Percentiles rank a stretch among this genome's conserved stretches.
These are phyloP conservation scores for Leucocoprinus leucothites DNA, from an alignment of 768 basidiomycete species.

Conservation along the genomic window DNA sequence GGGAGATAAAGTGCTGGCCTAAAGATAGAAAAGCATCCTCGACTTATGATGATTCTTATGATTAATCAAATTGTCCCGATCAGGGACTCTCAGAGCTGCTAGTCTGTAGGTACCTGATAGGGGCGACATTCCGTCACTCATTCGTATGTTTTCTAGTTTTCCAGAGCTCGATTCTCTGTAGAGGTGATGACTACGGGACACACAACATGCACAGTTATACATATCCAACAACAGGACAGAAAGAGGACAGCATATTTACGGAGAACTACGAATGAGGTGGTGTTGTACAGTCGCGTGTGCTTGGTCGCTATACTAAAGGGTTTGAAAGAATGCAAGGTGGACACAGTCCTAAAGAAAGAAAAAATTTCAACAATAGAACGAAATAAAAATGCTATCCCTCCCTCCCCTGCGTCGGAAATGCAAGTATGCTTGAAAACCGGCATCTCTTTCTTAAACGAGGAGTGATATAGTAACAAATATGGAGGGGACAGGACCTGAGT, in stretches of 20 bases:
- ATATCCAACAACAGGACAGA: constrained; percentile 3
- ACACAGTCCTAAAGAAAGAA: constrained; percentile 7
- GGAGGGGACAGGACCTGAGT: constrained; percentile 15
- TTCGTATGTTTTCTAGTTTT: not conserved
- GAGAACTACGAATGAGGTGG: not conserved
- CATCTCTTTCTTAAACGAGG: not conserved
- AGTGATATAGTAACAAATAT: not conserved
- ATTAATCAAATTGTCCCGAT: too few relatives aligned
- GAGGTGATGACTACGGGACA: not conserved
- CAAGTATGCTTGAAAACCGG: not conserved
- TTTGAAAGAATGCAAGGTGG: constrained; percentile 5
- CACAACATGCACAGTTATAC: not conserved
- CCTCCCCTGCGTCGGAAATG: constrained; percentile 7
- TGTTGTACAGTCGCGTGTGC: not conserved
- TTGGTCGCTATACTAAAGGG: constrained; percentile 1
- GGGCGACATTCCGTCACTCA: not conserved
- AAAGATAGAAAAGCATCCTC: not conserved
- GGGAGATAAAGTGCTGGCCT: not conserved
- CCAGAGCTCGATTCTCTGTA: not conserved
- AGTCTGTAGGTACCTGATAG: not conserved
- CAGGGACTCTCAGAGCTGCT: not conserved
- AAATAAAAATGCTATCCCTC: constrained; percentile 13
- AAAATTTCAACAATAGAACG: constrained; percentile 2
- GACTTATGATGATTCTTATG: too few relatives aligned
- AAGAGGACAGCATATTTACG: not conserved